A percentile compares a stretch with the other conserved stretches of the same genome.
Evolutionary conservation across 345 rosid species (phyloP).

Genomic region (Excoecaria cochinchinensis): DNA sequence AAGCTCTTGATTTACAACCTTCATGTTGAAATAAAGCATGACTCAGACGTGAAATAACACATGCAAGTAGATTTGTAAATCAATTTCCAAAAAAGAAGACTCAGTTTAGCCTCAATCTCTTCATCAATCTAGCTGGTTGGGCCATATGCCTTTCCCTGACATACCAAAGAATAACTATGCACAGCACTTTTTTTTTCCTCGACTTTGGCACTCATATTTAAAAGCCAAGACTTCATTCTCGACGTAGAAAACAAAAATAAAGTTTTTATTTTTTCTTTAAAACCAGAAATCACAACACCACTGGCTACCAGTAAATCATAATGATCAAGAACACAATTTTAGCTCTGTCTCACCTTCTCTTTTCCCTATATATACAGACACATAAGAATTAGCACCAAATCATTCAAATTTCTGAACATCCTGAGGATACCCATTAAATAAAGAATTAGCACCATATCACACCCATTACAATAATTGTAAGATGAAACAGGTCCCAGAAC

Average conservation of each 20-base stretch:
- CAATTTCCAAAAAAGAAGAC: neutral
- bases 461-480: neutral
- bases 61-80: neutral
- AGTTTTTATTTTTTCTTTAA: too few relatives aligned
- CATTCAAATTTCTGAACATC: slow-evolving; percentile 1
- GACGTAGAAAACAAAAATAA: too few relatives aligned
- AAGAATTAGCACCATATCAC: neutral
- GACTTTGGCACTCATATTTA: too few relatives aligned
- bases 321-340: neutral
- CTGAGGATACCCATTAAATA: neutral
- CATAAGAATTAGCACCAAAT: neutral
- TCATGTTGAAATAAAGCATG: too few relatives aligned
- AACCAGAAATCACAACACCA: too few relatives aligned
- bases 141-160: neutral
- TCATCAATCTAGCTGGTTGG: neutral
- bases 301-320: too few relatives aligned
- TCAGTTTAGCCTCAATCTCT: neutral
- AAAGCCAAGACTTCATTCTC: too few relatives aligned
- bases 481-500: neutral
- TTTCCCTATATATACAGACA: neutral
- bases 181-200: too few relatives aligned
- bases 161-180: too few relatives aligned
- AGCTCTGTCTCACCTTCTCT: neutral
- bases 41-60: too few relatives aligned
- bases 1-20: too few relatives aligned